Percentiles rank a stretch among this genome's conserved stretches.
Conservation (phyloP, 176 grass and related monocot species). For the Oryza coarctata region DNA sequence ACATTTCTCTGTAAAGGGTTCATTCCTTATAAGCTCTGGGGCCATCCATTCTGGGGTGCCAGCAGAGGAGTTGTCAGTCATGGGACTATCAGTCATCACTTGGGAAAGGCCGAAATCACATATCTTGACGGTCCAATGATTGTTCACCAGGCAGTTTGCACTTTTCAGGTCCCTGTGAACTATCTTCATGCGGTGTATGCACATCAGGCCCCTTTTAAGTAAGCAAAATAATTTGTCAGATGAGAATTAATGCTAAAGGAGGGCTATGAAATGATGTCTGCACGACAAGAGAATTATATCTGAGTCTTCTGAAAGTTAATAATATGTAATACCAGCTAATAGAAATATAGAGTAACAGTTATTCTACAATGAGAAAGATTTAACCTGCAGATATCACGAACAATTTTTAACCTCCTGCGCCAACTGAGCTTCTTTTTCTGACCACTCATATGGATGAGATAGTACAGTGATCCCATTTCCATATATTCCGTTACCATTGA, state of each 20-base stretch:
- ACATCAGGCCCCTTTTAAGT: slow-evolving; percentile 81
- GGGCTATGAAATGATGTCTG: background rate
- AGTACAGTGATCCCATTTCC: slow-evolving; percentile 99
- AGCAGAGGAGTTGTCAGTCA: slow-evolving; percentile 90
- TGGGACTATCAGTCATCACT: slow-evolving; percentile 60
- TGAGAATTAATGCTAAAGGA: background rate
- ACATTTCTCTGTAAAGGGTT: slow-evolving; percentile 96
- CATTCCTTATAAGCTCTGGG: slow-evolving; percentile 91
- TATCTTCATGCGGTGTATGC: slow-evolving; percentile 98
- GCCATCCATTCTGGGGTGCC: slow-evolving; percentile 99
- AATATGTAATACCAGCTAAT: slow-evolving; percentile 11
- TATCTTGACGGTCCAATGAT: slow-evolving; percentile 94
- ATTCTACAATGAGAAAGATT: slow-evolving; percentile 11
- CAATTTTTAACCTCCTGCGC: slow-evolving; percentile 98
- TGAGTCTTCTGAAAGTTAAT: background rate
- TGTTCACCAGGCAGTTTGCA: slow-evolving; percentile 99
- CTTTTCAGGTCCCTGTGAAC: slow-evolving; percentile 97
- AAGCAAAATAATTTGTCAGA: slow-evolving; percentile 35
- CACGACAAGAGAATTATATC: slow-evolving; percentile 6
- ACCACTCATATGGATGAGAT: slow-evolving; percentile 97
- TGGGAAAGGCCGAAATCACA: slow-evolving; percentile 98
- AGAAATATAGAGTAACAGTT: slow-evolving; percentile 23
- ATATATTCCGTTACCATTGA: slow-evolving; percentile 99
- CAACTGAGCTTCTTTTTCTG: slow-evolving; percentile 98
- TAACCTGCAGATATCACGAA: slow-evolving; percentile 99